These are phyloP conservation scores for Pseudisothecium myosuroides DNA, from an alignment of 225 moss, liverwort and hornwort species.

Conservation along the genomic window DNA sequence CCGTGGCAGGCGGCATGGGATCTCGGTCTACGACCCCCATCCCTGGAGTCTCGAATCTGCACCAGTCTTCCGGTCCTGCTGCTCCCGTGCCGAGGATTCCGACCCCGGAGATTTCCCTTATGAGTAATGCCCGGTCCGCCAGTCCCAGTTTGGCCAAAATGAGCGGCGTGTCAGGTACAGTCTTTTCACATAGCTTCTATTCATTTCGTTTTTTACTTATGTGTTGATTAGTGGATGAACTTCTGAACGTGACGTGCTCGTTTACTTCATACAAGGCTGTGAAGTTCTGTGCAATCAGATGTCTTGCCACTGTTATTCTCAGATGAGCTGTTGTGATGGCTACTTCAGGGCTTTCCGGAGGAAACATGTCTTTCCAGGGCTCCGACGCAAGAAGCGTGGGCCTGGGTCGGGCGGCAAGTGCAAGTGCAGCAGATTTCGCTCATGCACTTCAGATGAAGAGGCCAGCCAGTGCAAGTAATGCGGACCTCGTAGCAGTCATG, in stretches of 20 bases:
- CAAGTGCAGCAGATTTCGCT: constrained; percentile 33
- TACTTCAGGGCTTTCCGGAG: constrained; percentile 26
- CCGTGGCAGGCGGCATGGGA: constrained; percentile 43
- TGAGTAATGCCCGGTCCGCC: constrained; percentile 38
- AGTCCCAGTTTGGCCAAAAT: constrained; percentile 41
- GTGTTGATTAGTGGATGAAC: background rate
- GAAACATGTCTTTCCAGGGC: constrained; percentile 21
- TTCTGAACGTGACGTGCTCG: no score
- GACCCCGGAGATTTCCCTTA: constrained; percentile 18
- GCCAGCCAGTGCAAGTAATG: constrained; percentile 57
- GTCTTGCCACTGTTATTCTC: background rate
- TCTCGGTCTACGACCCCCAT: constrained; percentile 89
- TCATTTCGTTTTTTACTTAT: background rate
- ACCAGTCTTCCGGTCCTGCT: constrained; percentile 45
- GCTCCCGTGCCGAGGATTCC: constrained; percentile 54
- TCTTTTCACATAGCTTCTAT: background rate
- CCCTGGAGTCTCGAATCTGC: constrained; percentile 45
- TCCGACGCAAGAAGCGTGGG: constrained; percentile 8
- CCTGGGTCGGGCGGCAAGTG: constrained; percentile 31
- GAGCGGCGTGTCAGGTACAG: constrained; percentile 28
- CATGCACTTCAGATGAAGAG: constrained; percentile 45
- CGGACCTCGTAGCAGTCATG: constrained; percentile 65
- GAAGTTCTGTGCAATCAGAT: background rate
- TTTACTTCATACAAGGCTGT: background rate
- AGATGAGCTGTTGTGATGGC: background rate